These are phyloP conservation scores for Escallonia herrerae DNA, from an alignment of 129 eudicot genomes.

Conservation along the genomic window DNA sequence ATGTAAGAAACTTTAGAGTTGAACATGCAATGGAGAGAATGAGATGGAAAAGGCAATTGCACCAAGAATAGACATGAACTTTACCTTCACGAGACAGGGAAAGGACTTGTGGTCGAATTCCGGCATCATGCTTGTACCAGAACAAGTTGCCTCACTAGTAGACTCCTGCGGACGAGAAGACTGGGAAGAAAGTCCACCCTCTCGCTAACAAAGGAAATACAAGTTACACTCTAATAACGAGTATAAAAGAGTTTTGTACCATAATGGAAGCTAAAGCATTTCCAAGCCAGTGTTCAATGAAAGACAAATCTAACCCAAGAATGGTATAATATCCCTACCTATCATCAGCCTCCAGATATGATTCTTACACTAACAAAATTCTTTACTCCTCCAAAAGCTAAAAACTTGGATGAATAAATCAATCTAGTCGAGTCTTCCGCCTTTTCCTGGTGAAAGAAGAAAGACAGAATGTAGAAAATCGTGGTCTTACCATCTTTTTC, in stretches of 20 bases:
- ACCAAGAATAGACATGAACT: neutral
- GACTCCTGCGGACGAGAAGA: constrained; percentile 15
- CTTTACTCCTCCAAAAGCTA: neutral
- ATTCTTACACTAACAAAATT: no score
- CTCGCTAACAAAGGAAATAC: constrained; percentile 42
- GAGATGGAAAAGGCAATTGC: neutral
- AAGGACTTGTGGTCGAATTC: constrained; percentile 38
- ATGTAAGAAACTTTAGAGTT: neutral
- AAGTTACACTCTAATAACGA: neutral
- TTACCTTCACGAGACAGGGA: constrained; percentile 90
- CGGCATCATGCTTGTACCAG: constrained; percentile 21
- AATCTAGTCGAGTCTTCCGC: neutral
- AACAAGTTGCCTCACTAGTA: constrained; percentile 21
- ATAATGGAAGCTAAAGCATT: neutral
- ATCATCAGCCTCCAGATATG: no score
- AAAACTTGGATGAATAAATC: neutral
- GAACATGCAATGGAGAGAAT: neutral
- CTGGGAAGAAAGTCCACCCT: constrained; percentile 25
- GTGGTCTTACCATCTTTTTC: constrained; percentile 67
- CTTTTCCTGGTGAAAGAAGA: no score
- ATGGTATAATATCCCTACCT: no score
- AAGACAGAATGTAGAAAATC: neutral
- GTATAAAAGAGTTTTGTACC: neutral
- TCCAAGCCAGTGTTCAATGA: neutral
- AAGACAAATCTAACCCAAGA: neutral